Percentiles rank a stretch among this genome's conserved stretches.
Conservation (phyloP, 2,329 filamentous ascomycete genomes). For the Colletotrichum tropicicola region DNA sequence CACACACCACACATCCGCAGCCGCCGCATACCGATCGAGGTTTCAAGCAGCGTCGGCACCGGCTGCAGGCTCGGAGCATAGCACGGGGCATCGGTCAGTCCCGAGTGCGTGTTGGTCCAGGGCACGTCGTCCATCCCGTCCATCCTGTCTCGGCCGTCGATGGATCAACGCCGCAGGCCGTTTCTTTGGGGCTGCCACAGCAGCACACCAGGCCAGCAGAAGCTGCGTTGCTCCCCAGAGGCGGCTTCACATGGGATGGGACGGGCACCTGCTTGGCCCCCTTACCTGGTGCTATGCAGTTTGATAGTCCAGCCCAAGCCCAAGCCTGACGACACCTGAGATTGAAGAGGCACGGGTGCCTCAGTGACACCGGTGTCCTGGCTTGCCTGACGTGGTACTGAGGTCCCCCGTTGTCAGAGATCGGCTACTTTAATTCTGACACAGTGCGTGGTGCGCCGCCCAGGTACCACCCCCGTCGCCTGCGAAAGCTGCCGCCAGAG, state of each 20-base stretch:
- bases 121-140: too few relatives aligned
- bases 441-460: slow-evolving; percentile 17
- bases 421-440: slow-evolving; percentile 17
- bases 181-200: background rate
- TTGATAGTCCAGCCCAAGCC: too few relatives aligned
- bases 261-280: too few relatives aligned
- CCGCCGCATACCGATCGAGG: background rate
- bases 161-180: background rate
- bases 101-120: too few relatives aligned
- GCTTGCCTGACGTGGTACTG: slow-evolving; percentile 2
- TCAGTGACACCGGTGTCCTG: slow-evolving; percentile 9
- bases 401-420: slow-evolving; percentile 6
- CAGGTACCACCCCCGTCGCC: background rate
- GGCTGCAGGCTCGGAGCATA: background rate
- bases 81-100: background rate
- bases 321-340: too few relatives aligned
- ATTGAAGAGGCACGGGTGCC: too few relatives aligned
- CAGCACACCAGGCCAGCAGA: background rate
- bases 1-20: background rate
- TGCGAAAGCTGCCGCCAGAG: too few relatives aligned
- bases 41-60: slow-evolving; percentile 1
- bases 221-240: too few relatives aligned
- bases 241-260: too few relatives aligned
- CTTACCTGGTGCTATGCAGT: too few relatives aligned
- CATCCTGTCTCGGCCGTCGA: background rate